Base-by-base conservation (phyloP, 1,284 basidiomycete genomes). In the Amylostereum areolatum region DNA sequence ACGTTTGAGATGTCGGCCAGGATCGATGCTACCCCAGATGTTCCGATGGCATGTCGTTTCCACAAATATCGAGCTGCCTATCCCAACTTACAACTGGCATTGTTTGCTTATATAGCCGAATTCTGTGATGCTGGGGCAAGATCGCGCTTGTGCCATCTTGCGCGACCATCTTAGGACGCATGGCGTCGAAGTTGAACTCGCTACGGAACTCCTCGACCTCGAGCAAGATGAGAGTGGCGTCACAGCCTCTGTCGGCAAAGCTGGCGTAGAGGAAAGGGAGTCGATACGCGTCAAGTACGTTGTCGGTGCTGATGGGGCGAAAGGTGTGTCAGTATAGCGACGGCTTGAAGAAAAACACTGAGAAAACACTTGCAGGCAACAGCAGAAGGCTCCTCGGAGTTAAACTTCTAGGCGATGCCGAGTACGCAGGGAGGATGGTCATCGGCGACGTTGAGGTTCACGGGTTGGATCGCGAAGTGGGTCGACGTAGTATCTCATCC, bases 261-360 rank as follows among this genome's bases (percentile, higher is more conserved):
- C 31, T 3, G 41, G 27, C 25, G 29, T 29, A n/a, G 37, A 46
- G 6, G 37, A 7, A 5, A 10, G 35, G 11, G 45, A 62, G 53
- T 49, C 48, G 3, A 43, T 61, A n/a, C 29, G 50, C 3, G 49
- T 50, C 18, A 47, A 48, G 1, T 70, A 58, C 40, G 46, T 73
- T 0, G 54, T 72, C 11, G 70, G 70, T 1, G 58, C 68, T 1
- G 70, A 73, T 54, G 71, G 70, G 8, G 70, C 62, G 6, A 59
- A 56, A 58, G 64, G 69, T 69, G 36, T 10, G 45, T 39, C 12
- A 7, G 9, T 24, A 4, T 41, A 29, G 11, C n/a, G 12, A 28
- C 8, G 12, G 40, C 11, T 27, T 27, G 18, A 24, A 4, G 24
- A 30, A n/a, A 12, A 11, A 9, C 27, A n/a, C 35, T 6, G 46